A percentile compares a stretch with the other conserved stretches of the same genome.
These are phyloP conservation scores for Sphaerosporella brunnea DNA, from an alignment of 495 filamentous ascomycete genomes.

Conservation along the genomic window DNA sequence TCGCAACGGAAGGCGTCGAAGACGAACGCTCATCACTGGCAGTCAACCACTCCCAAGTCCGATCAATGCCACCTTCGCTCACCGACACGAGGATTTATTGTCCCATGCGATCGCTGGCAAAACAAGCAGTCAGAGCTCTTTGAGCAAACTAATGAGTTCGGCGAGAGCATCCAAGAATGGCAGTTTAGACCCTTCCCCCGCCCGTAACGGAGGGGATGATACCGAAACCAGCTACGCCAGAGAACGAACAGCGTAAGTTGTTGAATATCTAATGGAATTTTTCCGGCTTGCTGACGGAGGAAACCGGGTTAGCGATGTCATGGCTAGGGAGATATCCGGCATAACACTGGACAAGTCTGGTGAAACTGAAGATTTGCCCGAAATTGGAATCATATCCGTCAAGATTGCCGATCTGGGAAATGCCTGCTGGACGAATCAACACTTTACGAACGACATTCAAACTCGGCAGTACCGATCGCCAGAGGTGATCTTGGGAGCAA, in stretches of 20 bases:
- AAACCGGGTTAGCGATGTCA: slow-evolving; percentile 52
- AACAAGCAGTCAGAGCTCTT: slow-evolving; percentile 51
- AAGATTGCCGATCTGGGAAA: slow-evolving; percentile 99
- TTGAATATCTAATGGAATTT: neutral
- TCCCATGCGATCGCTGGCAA: slow-evolving; percentile 26
- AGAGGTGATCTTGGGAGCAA: slow-evolving; percentile 88
- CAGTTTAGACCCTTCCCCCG: slow-evolving; percentile 17
- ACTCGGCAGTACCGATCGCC: slow-evolving; percentile 94
- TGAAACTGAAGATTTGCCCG: slow-evolving; percentile 32
- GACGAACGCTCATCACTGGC: slow-evolving; percentile 88
- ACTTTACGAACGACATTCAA: slow-evolving; percentile 99
- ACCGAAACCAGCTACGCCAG: slow-evolving; percentile 57
- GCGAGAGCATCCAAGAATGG: slow-evolving; percentile 15
- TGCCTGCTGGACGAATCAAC: slow-evolving; percentile 94
- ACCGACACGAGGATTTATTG: slow-evolving; percentile 36
- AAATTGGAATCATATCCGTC: slow-evolving; percentile 71
- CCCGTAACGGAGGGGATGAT: slow-evolving; percentile 25
- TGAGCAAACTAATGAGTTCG: slow-evolving; percentile 50
- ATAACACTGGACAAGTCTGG: slow-evolving; percentile 72
- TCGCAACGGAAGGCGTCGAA: slow-evolving; percentile 69
- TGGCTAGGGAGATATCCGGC: slow-evolving; percentile 82
- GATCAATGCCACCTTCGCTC: slow-evolving; percentile 75
- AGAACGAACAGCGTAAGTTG: slow-evolving; percentile 82
- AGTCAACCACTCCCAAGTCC: slow-evolving; percentile 93
- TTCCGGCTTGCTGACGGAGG: neutral